Percentiles rank a stretch among this genome's conserved stretches.
Conservation (phyloP, 164 flowering plant genomes). For the Liquidambar formosana region DNA sequence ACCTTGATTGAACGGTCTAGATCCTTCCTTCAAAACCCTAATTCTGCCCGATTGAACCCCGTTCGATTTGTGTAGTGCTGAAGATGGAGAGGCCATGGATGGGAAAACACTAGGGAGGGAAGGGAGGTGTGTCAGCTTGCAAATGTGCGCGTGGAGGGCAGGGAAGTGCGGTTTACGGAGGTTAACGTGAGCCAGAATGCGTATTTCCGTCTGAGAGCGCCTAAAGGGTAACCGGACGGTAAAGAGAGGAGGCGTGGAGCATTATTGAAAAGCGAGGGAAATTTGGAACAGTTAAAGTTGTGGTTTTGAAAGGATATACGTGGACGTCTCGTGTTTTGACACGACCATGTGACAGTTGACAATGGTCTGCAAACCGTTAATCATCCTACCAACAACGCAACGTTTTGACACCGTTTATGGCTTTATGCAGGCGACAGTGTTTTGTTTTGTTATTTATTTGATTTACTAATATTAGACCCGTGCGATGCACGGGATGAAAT, state of each 20-base stretch:
- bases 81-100: constrained; percentile 30
- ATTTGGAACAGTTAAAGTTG: constrained; percentile 20
- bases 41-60: constrained; percentile 63
- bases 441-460: too few relatives aligned
- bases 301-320: constrained; percentile 28
- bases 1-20: constrained; percentile 14
- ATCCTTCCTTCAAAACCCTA: constrained; percentile 60
- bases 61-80: constrained; percentile 8
- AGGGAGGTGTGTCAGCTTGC: background rate
- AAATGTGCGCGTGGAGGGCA: constrained; percentile 12
- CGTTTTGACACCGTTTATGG: too few relatives aligned
- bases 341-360: constrained; percentile 1
- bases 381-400: too few relatives aligned
- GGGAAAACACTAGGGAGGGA: background rate
- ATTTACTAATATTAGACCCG: too few relatives aligned
- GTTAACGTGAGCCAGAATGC: constrained; percentile 5
- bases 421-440: too few relatives aligned
- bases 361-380: too few relatives aligned
- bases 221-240: too few relatives aligned
- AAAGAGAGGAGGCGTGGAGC: background rate
- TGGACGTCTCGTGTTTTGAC: background rate
- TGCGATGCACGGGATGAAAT: too few relatives aligned
- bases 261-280: constrained; percentile 14
- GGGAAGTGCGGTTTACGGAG: background rate
- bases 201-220: background rate